Evolutionary conservation across 441 rosid genomes (phyloP), one percentile per base, ranked within the genome.

Genomic region (Jatropha podagrica): DNA sequence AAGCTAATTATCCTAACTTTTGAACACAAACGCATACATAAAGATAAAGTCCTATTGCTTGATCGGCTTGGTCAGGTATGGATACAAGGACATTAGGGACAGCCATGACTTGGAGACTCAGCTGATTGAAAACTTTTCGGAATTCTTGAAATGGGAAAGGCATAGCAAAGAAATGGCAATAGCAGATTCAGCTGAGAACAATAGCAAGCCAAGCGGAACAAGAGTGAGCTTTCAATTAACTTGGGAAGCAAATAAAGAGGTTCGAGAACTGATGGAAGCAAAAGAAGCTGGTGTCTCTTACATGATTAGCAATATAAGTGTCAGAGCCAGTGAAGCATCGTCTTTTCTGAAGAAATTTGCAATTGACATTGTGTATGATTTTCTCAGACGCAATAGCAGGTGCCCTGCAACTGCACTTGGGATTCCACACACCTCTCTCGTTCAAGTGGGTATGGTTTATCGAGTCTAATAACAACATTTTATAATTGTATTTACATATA

Each of bases 361-460:
- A 10, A 81, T 87, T 56, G 75, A 85, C 55, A 23, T 37, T n/a
- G 77, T 77, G 4, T 87, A 85, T 38, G 83, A 60, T 9, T 87
- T 82, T 48, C 81, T 87, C 54, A 77, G 88, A 73, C 65, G 79
- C 55, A 85, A 83, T 65, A 74, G 84, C 68, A 73, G 87, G 59
- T 44, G 80, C 9, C 81, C 86, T 20, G 76, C 78, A 37, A 65
- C 52, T 55, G 77, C 84, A 5, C 81, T 87, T 66, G 67, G 79
- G 37, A 65, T 87, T 49, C 88, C 86, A 2, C 85, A 74, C 44
- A 51, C 80, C 1, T 80, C 81, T 0, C 77, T 77, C 12, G 62
- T 86, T 42, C 83, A 85, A 73, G 85, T 85, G 18, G 83, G 88
- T 6, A 85, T 80, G 84, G 76, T 80, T 41, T 87, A 85, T 72